Evolutionary conservation across 1,284 basidiomycete genomes (phyloP).

Genomic region (Ustilago trichophora): DNA sequence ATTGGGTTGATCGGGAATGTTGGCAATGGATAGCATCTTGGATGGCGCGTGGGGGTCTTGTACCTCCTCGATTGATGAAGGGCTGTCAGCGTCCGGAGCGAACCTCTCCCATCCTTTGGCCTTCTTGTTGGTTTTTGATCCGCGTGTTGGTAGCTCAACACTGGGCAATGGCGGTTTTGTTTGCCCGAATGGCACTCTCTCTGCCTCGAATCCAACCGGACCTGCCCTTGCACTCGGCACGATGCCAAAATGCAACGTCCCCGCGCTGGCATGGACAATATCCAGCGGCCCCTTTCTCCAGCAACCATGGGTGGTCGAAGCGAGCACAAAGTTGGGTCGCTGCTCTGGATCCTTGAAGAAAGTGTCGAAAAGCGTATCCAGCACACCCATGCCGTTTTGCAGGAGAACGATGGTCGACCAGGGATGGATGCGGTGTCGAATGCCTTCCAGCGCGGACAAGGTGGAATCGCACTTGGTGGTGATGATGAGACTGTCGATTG

Average conservation of each 20-base stretch:
- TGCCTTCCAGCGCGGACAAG: conserved; percentile 71
- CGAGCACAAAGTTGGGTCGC: conserved; percentile 86
- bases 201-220: conserved; percentile 17
- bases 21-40: conserved; percentile 39
- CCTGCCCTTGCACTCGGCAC: conserved; percentile 72
- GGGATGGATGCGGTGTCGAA: conserved; percentile 75
- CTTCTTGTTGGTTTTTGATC: background rate
- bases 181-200: conserved; percentile 23
- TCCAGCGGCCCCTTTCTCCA: conserved; percentile 70
- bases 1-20: conserved; percentile 45
- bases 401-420: conserved; percentile 85
- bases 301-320: conserved; percentile 82
- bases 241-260: conserved; percentile 80
- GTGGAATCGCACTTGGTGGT: conserved; percentile 82
- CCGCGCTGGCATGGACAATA: conserved; percentile 79
- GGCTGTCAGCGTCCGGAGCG: conserved; percentile 13
- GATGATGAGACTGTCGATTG: conserved; percentile 74
- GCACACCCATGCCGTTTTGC: conserved; percentile 89
- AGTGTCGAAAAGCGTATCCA: conserved; percentile 77
- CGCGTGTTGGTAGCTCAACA: conserved; percentile 1
- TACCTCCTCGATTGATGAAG: background rate
- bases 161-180: conserved; percentile 16
- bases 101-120: conserved; percentile 37
- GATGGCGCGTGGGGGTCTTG: conserved; percentile 21
- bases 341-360: conserved; percentile 78